A percentile compares a stretch with the other conserved stretches of the same genome.
phyloP scores from a whole-genome alignment of 2,329 filamentous ascomycete species.

The Aureobasidium sp. region DNA sequence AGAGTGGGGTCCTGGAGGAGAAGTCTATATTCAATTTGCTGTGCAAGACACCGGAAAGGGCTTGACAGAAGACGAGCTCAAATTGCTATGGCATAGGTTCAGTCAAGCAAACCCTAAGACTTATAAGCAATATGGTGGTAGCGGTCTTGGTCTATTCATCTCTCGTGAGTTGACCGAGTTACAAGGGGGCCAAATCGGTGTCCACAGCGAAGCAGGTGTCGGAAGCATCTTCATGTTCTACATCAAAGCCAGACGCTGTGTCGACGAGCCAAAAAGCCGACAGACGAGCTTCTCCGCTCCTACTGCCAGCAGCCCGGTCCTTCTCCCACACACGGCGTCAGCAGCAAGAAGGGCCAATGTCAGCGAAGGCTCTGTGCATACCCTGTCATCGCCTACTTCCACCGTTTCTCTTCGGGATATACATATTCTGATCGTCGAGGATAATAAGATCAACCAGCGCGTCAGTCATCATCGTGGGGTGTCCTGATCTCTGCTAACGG shows the following conservation, averaged over 20 bases:
- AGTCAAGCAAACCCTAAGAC: constrained; percentile 59
- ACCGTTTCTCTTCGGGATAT: not conserved
- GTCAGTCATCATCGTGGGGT: not conserved
- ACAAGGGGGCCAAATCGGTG: constrained; percentile 59
- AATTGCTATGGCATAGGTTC: constrained; percentile 56
- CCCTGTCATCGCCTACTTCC: not conserved
- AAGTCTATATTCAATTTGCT: constrained; percentile 29
- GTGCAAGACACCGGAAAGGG: constrained; percentile 32
- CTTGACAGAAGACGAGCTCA: constrained; percentile 26
- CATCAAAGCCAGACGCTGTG: constrained; percentile 47
- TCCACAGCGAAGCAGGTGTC: constrained; percentile 48
- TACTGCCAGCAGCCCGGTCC: not conserved
- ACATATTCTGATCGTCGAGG: constrained; percentile 22
- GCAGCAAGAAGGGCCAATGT: not conserved
- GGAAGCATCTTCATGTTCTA: constrained; percentile 61
- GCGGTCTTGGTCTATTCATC: constrained; percentile 60
- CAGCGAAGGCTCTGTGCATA: not conserved
- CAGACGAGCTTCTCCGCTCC: constrained; percentile 2
- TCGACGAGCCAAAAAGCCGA: constrained; percentile 5
- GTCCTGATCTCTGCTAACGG: not conserved
- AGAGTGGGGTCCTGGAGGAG: constrained; percentile 31
- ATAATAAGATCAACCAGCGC: constrained; percentile 25
- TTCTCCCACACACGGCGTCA: not conserved
- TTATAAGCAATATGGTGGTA: constrained; percentile 60
- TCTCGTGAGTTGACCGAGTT: constrained; percentile 58